These are phyloP conservation scores for Peronosclerospora sorghi DNA, from an alignment of 352 stramenopile genomes.

Conservation along the genomic window DNA sequence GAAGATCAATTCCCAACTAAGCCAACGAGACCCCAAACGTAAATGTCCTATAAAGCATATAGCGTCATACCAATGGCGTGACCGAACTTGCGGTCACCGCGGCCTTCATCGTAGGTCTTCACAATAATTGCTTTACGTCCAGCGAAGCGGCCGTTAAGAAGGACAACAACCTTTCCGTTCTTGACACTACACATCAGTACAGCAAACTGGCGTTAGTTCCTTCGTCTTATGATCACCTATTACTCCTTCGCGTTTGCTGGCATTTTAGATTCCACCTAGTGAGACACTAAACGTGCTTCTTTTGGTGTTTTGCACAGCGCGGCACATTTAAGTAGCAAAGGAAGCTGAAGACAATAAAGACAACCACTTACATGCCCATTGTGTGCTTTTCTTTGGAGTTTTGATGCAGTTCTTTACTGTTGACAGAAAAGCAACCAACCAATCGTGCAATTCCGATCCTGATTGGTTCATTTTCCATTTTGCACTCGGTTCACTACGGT, in stretches of 20 bases:
- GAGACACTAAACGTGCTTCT: no score
- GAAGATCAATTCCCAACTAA: no score
- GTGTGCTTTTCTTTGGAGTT: slow-evolving; percentile 64
- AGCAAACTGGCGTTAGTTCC: slow-evolving; percentile 10
- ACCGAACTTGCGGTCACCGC: slow-evolving; percentile 93
- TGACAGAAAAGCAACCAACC: slow-evolving; percentile 51
- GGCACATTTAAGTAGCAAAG: slow-evolving; percentile 3
- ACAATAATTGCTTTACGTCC: slow-evolving; percentile 99
- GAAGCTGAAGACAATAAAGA: background rate
- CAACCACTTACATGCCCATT: slow-evolving; percentile 78
- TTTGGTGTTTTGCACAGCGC: background rate
- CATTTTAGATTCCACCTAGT: background rate
- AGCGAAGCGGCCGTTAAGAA: slow-evolving; percentile 97
- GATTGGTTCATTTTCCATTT: slow-evolving; percentile 19
- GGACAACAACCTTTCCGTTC: slow-evolving; percentile 98
- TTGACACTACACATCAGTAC: slow-evolving; percentile 79
- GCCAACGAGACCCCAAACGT: no score
- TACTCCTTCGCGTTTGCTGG: slow-evolving; percentile 8
- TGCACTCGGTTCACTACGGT: slow-evolving; percentile 28
- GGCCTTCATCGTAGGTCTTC: slow-evolving; percentile 97
- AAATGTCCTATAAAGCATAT: no score
- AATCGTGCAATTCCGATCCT: slow-evolving; percentile 40
- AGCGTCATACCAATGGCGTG: slow-evolving; percentile 91
- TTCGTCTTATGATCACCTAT: background rate
- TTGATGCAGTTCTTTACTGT: slow-evolving; percentile 84